These are phyloP conservation scores for Leccinum huronense DNA, from an alignment of 1,284 basidiomycete genomes.

Conservation along the genomic window DNA sequence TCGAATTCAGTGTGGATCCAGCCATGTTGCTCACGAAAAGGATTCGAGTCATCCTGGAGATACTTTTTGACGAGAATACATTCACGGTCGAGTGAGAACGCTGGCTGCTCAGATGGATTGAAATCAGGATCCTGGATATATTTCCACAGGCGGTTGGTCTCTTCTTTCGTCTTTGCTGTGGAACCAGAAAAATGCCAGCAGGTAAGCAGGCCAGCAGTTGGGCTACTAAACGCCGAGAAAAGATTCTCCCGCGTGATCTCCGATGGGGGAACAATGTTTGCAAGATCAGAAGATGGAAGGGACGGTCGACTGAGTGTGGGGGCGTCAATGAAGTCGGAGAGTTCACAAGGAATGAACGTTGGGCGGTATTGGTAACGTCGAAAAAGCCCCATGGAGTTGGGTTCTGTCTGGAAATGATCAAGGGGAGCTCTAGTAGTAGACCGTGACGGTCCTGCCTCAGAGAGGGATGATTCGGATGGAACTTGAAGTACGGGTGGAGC, in stretches of 20 bases:
- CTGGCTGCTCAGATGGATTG: background rate
- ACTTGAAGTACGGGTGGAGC: background rate
- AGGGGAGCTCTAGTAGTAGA: background rate
- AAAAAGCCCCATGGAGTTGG: background rate
- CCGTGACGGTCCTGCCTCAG: background rate
- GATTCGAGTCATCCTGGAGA: background rate
- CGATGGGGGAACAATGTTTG: background rate
- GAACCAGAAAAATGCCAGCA: slow-evolving; percentile 1
- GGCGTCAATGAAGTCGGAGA: background rate
- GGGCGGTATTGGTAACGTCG: background rate
- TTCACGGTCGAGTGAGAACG: background rate
- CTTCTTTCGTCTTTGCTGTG: background rate
- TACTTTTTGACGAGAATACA: background rate
- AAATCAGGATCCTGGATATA: background rate
- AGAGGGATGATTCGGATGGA: background rate
- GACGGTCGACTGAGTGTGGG: background rate
- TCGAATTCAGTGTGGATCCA: background rate
- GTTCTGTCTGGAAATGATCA: background rate
- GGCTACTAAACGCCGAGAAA: slow-evolving; percentile 9
- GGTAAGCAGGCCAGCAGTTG: background rate
- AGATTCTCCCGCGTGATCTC: slow-evolving; percentile 8
- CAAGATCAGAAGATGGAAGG: background rate
- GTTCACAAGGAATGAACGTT: background rate
- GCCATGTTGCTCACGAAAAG: background rate
- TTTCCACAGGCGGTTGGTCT: background rate